Base-by-base conservation (phyloP, 2,329 filamentous ascomycete genomes). In the Talaromyces sp. region DNA sequence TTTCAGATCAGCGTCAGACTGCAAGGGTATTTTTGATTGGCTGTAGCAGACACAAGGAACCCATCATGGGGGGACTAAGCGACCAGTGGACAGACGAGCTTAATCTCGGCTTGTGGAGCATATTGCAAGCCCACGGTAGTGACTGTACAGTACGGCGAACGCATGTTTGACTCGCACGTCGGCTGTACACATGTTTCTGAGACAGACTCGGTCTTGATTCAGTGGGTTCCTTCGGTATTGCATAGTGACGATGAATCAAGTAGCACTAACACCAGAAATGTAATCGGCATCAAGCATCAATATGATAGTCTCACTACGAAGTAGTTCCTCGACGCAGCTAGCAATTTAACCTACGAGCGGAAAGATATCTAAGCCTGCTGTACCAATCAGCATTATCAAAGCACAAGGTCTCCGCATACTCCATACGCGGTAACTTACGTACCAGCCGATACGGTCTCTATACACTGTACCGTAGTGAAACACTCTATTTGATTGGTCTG, bases 1-100 rank as follows among this genome's bases (percentile, higher is more conserved):
- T 66, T 66, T 66, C 64, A 63, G 64, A 66, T 66, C 61, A 49
- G 64, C 64, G 61, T 60, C 61, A 61, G 57, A 25, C 8, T 19
- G 10, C 4, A 41, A 27, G 31, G 4, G 5, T 22, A 31, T 15
- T 11, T 49, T 2, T 49, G 31, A 63, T 58, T 63, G 61, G 61
- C 35, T 35, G 47, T n/a, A 9, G 8, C 15, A 39, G 52, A 52
- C 19, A 33, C 33, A 2, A 11, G 27, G 17, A 9, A 3, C 31
- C 47, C 47, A 27, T 13, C 5, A 19, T 9, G 37, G 5, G 31
- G 6, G 43, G 7, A 27, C 50, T 37, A 47, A 22, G 19, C n/a
- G 33, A 50, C 37, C 22, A n/a, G 47, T 35, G 39, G 27, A n/a
- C 9, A 22, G 27, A 5, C 33, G 11, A 22, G n/a, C 58, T 54